A percentile compares a stretch with the other conserved stretches of the same genome.
phyloP scores from a whole-genome alignment of 805 yeast genomes.

The Pichia thaimueangensis region DNA sequence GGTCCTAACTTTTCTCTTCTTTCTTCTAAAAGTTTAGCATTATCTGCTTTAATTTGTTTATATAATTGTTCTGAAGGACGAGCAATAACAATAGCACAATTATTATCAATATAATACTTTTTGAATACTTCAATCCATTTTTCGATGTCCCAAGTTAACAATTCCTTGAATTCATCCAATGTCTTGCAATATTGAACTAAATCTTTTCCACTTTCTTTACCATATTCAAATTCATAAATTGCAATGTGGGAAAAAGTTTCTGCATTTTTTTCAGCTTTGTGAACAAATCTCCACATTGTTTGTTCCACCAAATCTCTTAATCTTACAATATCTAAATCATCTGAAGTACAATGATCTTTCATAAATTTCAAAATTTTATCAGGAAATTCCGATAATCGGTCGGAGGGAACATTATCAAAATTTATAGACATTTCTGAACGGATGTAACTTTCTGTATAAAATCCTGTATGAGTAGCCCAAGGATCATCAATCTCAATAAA shows the following conservation, averaged over 20 bases:
- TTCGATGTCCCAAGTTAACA: constrained; percentile 53
- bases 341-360: constrained; percentile 41
- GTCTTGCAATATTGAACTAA: constrained; percentile 49
- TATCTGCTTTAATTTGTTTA: constrained; percentile 42
- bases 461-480: constrained; percentile 62
- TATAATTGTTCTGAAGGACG: constrained; percentile 64
- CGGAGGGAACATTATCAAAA: constrained; percentile 72
- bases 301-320: constrained; percentile 65
- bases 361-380: constrained; percentile 45
- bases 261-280: constrained; percentile 58
- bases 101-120: constrained; percentile 50
- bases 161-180: constrained; percentile 52
- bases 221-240: constrained; percentile 76
- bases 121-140: constrained; percentile 61
- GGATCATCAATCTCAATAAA: constrained; percentile 83
- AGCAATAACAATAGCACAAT: constrained; percentile 62
- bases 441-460: constrained; percentile 67
- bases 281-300: constrained; percentile 52
- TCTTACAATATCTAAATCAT: constrained; percentile 54
- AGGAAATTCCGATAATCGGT: constrained; percentile 48
- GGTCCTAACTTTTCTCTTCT: constrained; percentile 51
- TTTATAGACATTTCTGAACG: constrained; percentile 52
- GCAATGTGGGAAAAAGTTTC: constrained; percentile 58
- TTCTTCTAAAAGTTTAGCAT: constrained; percentile 40
- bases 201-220: constrained; percentile 53